phyloP scores from a whole-genome alignment of 2,329 filamentous ascomycete genomes.

The Cladosporium sp. region DNA sequence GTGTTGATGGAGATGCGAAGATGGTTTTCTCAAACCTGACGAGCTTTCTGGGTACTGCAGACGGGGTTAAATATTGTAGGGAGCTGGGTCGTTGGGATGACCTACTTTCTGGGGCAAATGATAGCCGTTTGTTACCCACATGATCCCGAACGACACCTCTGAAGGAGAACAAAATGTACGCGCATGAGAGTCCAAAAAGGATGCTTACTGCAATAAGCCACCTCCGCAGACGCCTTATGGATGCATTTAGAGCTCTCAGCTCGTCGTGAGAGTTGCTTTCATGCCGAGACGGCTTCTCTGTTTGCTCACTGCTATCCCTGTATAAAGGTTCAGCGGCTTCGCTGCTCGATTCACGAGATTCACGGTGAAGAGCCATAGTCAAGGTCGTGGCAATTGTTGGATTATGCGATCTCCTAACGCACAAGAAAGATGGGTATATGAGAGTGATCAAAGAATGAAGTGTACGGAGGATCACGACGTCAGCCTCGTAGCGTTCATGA shows the following conservation, averaged over 20 bases:
- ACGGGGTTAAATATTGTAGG: not conserved
- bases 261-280: not conserved
- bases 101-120: constrained; percentile 8
- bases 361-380: not conserved
- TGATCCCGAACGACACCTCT: constrained; percentile 1
- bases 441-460: not conserved
- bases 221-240: constrained; percentile 1
- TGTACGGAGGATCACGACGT: too few species aligned
- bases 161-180: constrained; percentile 1
- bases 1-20: constrained; percentile 22
- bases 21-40: constrained; percentile 24
- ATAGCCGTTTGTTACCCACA: not conserved
- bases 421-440: too few species aligned
- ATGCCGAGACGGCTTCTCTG: not conserved
- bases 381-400: not conserved
- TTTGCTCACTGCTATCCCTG: constrained; percentile 7
- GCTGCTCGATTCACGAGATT: not conserved
- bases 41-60: constrained; percentile 17
- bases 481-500: too few species aligned
- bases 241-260: not conserved
- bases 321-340: constrained; percentile 7
- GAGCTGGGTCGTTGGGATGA: not conserved
- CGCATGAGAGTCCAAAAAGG: not conserved
- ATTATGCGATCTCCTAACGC: too few species aligned
- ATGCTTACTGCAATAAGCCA: constrained; percentile 11